Evolutionary conservation across 768 basidiomycete genomes (phyloP).

Genomic region (Lactarius indigo): DNA sequence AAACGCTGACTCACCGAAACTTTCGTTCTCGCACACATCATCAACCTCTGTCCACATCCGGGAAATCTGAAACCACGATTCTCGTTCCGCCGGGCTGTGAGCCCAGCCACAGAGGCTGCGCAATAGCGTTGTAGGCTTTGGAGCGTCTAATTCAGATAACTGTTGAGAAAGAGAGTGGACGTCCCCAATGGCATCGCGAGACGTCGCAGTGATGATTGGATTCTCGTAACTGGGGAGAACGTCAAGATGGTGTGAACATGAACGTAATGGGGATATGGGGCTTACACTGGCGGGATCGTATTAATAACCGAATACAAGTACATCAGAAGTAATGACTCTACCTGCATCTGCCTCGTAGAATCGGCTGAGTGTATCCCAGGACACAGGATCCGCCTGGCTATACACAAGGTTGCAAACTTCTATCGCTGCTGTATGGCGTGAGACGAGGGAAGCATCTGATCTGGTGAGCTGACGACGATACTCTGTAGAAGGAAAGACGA

Average conservation of each 20-base stretch:
- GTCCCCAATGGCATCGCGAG: slow-evolving; percentile 67
- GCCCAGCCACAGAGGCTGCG: slow-evolving; percentile 50
- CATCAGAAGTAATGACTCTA: slow-evolving; percentile 34
- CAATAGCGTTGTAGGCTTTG: slow-evolving; percentile 61
- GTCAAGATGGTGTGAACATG: slow-evolving; percentile 47
- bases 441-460: slow-evolving; percentile 31
- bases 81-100: slow-evolving; percentile 33
- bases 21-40: slow-evolving; percentile 74
- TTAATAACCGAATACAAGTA: slow-evolving; percentile 10
- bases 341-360: slow-evolving; percentile 73
- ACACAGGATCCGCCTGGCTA: slow-evolving; percentile 45
- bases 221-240: slow-evolving; percentile 62
- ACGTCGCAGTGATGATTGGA: slow-evolving; percentile 71
- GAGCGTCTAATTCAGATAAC: slow-evolving; percentile 59
- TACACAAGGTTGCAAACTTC: slow-evolving; percentile 73
- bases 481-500: slow-evolving; percentile 23
- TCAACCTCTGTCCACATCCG: slow-evolving; percentile 73
- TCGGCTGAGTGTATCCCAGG: slow-evolving; percentile 51
- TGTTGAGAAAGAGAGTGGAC: slow-evolving; percentile 61
- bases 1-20: slow-evolving; percentile 54
- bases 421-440: slow-evolving; percentile 52
- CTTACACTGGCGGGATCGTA: slow-evolving; percentile 23
- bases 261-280: slow-evolving; percentile 17
- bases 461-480: slow-evolving; percentile 11
- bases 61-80: slow-evolving; percentile 57